Base-by-base conservation (phyloP, 352 stramenopile species). In the Aphanomyces stellatus region DNA sequence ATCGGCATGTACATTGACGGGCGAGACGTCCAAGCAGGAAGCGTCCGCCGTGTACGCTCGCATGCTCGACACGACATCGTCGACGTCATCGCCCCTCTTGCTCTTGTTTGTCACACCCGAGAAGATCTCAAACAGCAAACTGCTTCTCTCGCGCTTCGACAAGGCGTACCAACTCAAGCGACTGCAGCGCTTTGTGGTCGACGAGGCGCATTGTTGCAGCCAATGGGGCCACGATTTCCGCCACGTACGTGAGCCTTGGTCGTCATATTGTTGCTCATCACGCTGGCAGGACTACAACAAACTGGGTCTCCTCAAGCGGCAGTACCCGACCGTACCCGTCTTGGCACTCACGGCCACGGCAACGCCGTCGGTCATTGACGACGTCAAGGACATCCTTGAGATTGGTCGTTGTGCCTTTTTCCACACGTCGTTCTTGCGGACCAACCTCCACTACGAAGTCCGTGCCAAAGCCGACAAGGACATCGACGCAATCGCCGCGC, bases 61-160 rank as follows among this genome's bases (percentile, higher is more conserved):
- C 25, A 76, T 98, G 63, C 80, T 97, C 53, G 85, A 95, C 63
- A 19, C 62, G 2, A 67, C 64, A 2, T 62, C 71, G 6, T 51
- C 63, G 19, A 78, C 81, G 19, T n/a, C n/a, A n/a, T n/a, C n/a
- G n/a, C 87, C 76, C 42, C 63, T 97, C 13, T 87, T 83, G 37
- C 86, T 98, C 57, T 70, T 98, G 41, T 79, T 97, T 46, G 88
- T 97, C 10, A 98, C 95, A 10, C 92, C 92, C 7, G 93, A 98
- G 72, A 97, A 96, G 63, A 81, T 98, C 17, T 81, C 81, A 43
- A 93, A 96, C 41, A 96, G 81, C 56, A 88, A 92, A 31, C 75
- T 89, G 30, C 79, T 98, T 22, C 90, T 93, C 75, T 88, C 79
- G 11, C 86, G 96, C 71, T 74, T 98, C n/a, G 87, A 98, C 69